phyloP scores from a whole-genome alignment of 2,329 filamentous ascomycete species.

The Ampelomyces quisqualis region DNA sequence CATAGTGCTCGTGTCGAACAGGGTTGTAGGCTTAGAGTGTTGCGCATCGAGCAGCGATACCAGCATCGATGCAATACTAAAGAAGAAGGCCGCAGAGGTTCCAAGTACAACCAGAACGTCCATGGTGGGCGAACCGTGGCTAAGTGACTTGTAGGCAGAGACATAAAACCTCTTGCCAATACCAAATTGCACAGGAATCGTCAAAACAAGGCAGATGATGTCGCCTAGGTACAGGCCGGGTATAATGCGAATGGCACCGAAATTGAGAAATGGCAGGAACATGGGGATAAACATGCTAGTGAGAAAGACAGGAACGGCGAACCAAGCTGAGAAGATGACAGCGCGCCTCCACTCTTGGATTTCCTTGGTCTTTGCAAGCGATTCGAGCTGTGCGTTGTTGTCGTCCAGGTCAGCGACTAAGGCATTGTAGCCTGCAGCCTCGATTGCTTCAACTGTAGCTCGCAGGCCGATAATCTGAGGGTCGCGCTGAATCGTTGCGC shows the following conservation, averaged over 20 bases:
- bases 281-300: slow-evolving; percentile 95
- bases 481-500: slow-evolving; percentile 72
- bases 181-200: slow-evolving; percentile 92
- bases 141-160: slow-evolving; percentile 89
- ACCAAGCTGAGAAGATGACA: slow-evolving; percentile 73
- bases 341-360: slow-evolving; percentile 89
- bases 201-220: slow-evolving; percentile 77
- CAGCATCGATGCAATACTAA: slow-evolving; percentile 83
- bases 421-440: slow-evolving; percentile 82
- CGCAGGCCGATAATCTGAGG: slow-evolving; percentile 74
- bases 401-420: slow-evolving; percentile 88
- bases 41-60: slow-evolving; percentile 75
- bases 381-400: slow-evolving; percentile 95
- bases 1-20: slow-evolving; percentile 99
- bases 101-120: slow-evolving; percentile 93
- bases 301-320: slow-evolving; percentile 86
- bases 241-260: slow-evolving; percentile 67
- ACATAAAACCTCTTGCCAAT: slow-evolving; percentile 92
- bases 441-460: slow-evolving; percentile 76
- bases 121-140: slow-evolving; percentile 92
- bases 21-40: slow-evolving; percentile 78
- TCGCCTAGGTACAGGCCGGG: slow-evolving; percentile 87
- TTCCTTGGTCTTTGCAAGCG: slow-evolving; percentile 91
- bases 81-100: slow-evolving; percentile 94
- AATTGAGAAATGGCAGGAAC: slow-evolving; percentile 73